Percentiles rank a stretch among this genome's conserved stretches.
Evolutionary conservation across 2,329 filamentous ascomycete genomes (phyloP).

Genomic region (Fusarium palustre): DNA sequence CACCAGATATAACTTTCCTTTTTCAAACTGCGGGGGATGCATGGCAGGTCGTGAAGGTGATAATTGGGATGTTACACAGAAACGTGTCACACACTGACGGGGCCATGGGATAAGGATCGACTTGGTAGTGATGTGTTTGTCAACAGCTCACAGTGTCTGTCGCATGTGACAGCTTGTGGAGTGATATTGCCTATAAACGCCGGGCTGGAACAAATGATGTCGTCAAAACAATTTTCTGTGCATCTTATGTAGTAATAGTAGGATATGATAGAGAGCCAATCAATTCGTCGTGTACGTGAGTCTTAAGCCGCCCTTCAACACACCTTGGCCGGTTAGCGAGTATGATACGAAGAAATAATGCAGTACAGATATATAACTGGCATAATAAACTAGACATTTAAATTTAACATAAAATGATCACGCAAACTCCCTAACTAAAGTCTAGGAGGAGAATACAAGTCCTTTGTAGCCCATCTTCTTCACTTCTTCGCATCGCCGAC

Average conservation of each 20-base stretch:
- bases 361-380: not conserved
- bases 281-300: too few species aligned
- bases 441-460: constrained; percentile 10
- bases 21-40: constrained; percentile 15
- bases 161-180: too few species aligned
- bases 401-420: fast-evolving
- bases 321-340: fast-evolving
- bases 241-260: not conserved
- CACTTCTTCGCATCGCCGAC: constrained; percentile 20
- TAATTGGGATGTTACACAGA: fast-evolving
- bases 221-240: not conserved
- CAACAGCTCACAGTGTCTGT: too few species aligned
- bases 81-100: not conserved
- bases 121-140: not conserved
- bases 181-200: too few species aligned
- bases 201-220: not conserved
- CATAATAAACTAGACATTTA: not conserved
- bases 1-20: constrained; percentile 30
- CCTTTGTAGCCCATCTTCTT: constrained; percentile 14
- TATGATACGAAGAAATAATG: too few species aligned
- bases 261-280: fast-evolving
- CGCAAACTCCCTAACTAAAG: fast-evolving
- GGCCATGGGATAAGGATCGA: too few species aligned
- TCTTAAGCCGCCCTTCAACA: fast-evolving
- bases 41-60: not conserved